Evolutionary conservation across 2,329 filamentous ascomycete genomes (phyloP), one percentile per base, ranked within the genome.

Genomic region (Clonostachys rosea): DNA sequence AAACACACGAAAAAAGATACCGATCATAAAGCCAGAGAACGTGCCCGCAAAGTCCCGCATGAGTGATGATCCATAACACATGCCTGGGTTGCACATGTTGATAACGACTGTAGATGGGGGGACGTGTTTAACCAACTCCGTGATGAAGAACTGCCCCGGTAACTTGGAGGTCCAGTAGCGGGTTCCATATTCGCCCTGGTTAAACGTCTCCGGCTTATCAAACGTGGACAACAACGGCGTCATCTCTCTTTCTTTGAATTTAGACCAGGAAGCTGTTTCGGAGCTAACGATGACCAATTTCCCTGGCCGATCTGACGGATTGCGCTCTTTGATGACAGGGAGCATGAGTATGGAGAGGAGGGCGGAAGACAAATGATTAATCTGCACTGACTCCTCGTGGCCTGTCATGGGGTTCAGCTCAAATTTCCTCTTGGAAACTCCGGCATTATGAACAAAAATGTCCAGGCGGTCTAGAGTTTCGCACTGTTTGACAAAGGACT

Each of bases 401-500:
- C 69, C 61, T 2, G 62, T 69, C 8, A 48, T 47, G 24, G 58
- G 45, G 18, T 55, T 48, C 5, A 45, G 45, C 10, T 49, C 51
- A 51, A 59, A 61, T 2, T 8, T n/a, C 11, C 17, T 10, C 6
- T 49, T 36, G 3, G 40, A 35, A n/a, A 36, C 46, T 5, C 70
- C 33, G 0, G 65, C 74, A 3, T 72, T 72, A 50, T 76, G 76
- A 6, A 75, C 58, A 36, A 78, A 60, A 13, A 73, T 65, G 50
- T 77, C 70, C 11, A 77, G 51, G 14, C 65, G 61, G 0, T 56
- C 35, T 2, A 74, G 59, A 2, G 42, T 59, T 10, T 64, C 52
- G 18, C 61, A 59, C 11, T 61, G 60, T 1, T 48, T 47, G 3
- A 56, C 63, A 51, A 77, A 75, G 2, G 52, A 55, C n/a, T 56